Evolutionary conservation across 75 land plant genomes (phyloP).

Genomic region (Isoetes taiwanensis): DNA sequence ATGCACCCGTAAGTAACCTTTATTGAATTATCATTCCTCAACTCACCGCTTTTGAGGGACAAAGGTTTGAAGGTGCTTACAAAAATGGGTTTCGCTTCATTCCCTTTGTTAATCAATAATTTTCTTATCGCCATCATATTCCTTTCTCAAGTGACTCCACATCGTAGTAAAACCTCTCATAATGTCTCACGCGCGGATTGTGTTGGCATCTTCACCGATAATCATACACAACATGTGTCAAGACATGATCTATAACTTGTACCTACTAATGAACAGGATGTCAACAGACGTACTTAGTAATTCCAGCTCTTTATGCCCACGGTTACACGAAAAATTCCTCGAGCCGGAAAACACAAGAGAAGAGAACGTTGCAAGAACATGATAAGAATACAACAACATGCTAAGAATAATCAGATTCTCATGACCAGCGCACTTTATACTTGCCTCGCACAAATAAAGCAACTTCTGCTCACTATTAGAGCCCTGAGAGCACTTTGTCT

Average conservation of each 20-base stretch:
- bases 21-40: too few species aligned
- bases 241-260: too few species aligned
- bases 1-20: too few species aligned
- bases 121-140: too few species aligned
- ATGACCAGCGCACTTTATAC: background rate
- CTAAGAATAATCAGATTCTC: background rate
- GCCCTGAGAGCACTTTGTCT: slow-evolving; percentile 83
- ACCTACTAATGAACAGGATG: background rate
- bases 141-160: slow-evolving; percentile 70
- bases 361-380: background rate
- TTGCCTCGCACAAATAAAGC: slow-evolving; percentile 78
- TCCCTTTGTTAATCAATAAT: too few species aligned
- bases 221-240: too few species aligned
- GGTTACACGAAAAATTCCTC: slow-evolving; percentile 69
- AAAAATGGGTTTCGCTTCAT: too few species aligned
- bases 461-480: slow-evolving; percentile 87
- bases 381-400: background rate
- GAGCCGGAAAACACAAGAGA: slow-evolving; percentile 33
- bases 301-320: slow-evolving; percentile 78
- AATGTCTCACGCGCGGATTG: slow-evolving; percentile 50
- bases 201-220: slow-evolving; percentile 71
- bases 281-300: slow-evolving; percentile 76
- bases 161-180: slow-evolving; percentile 50
- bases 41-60: too few species aligned
- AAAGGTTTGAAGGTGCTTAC: too few species aligned